Evolutionary conservation across 2,329 filamentous ascomycete genomes (phyloP).

Genomic region (Calonectria crousiana): DNA sequence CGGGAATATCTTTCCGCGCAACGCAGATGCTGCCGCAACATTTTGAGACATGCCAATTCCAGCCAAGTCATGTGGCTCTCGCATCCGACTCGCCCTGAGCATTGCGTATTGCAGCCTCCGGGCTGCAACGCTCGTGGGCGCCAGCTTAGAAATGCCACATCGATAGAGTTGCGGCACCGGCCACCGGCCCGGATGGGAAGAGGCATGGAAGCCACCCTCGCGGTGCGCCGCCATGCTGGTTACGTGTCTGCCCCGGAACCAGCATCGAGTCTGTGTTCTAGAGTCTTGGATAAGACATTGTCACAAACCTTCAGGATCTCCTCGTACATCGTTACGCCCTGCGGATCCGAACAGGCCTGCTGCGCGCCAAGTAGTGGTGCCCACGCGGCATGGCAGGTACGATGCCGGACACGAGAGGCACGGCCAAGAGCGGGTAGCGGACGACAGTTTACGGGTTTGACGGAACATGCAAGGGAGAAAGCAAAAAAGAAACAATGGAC

Average conservation of each 20-base stretch:
- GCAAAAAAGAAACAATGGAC: background rate
- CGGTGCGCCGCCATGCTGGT: background rate
- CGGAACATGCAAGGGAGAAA: background rate
- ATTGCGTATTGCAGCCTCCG: background rate
- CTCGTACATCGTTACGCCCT: background rate
- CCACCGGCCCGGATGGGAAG: conserved; percentile 9
- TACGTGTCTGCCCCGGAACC: background rate
- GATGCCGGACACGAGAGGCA: background rate
- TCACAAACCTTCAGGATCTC: background rate
- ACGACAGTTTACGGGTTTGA: background rate
- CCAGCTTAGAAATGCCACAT: background rate
- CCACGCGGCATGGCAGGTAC: background rate
- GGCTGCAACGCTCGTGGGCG: background rate
- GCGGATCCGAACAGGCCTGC: conserved; percentile 11
- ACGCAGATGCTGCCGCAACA: background rate
- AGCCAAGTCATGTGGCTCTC: conserved; percentile 16
- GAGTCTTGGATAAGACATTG: background rate
- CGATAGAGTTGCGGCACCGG: conserved; percentile 20
- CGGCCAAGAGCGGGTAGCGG: background rate
- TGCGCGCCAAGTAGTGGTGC: background rate
- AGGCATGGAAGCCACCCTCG: background rate
- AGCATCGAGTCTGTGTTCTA: background rate
- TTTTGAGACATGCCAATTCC: conserved; percentile 5
- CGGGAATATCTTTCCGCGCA: background rate
- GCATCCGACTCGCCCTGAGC: background rate